phyloP scores from a whole-genome alignment of 2,329 filamentous ascomycete species.

The Sporothrix mexicana region DNA sequence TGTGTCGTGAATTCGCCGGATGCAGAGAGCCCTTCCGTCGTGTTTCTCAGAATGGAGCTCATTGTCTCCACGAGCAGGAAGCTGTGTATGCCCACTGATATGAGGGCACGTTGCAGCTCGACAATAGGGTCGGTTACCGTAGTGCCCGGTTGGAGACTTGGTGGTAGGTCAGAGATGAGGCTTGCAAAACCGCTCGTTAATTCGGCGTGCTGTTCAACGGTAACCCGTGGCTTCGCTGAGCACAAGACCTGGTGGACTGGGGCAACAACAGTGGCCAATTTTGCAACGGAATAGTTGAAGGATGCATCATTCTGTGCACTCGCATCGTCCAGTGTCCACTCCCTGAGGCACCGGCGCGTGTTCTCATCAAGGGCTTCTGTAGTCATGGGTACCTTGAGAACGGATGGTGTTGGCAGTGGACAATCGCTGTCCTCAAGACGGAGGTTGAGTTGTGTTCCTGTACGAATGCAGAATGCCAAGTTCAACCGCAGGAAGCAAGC shows the following conservation, averaged over 20 bases:
- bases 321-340: conserved; percentile 9
- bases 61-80: conserved; percentile 27
- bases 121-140: conserved; percentile 19
- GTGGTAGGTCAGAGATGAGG: conserved; percentile 16
- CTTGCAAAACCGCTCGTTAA: conserved; percentile 16
- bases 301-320: conserved; percentile 21
- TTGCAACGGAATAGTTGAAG: neutral
- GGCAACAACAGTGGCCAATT: neutral
- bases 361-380: neutral
- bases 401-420: conserved; percentile 24
- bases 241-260: conserved; percentile 31
- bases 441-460: conserved; percentile 36
- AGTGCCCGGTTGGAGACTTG: conserved; percentile 20
- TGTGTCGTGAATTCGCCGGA: conserved; percentile 2
- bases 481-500: conserved; percentile 36
- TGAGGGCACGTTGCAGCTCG: conserved; percentile 29
- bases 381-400: neutral
- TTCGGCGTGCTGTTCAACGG: conserved; percentile 1
- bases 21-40: neutral
- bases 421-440: conserved; percentile 39
- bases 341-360: neutral
- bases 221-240: conserved; percentile 21
- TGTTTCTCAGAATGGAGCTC: neutral
- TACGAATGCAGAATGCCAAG: conserved; percentile 38
- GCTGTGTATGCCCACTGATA: conserved; percentile 32